Percentiles rank a stretch among this genome's conserved stretches.
These are phyloP conservation scores for Porogramme epimiltina DNA, from an alignment of 1,284 basidiomycete genomes.

Conservation along the genomic window DNA sequence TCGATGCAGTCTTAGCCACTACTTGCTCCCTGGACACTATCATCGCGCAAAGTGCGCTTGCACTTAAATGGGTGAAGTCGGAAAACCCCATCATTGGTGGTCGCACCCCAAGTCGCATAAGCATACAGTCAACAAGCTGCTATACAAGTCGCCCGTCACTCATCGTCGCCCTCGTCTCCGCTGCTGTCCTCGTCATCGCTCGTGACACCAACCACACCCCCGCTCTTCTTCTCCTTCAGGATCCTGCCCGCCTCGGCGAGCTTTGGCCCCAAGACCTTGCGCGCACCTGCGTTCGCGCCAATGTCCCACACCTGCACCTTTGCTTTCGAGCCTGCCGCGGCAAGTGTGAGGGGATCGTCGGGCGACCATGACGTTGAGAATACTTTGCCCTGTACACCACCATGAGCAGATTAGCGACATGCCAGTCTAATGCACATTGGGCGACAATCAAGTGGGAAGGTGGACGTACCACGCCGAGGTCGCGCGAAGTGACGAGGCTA, in stretches of 20 bases:
- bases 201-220: constrained; percentile 70
- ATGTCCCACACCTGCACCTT: constrained; percentile 96
- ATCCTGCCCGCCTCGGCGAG: constrained; percentile 69
- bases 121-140: too few species aligned
- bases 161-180: constrained; percentile 39
- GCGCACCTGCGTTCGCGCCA: constrained; percentile 73
- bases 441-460: not conserved
- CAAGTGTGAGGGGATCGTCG: constrained; percentile 92
- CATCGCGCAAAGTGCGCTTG: too few species aligned
- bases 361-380: constrained; percentile 92
- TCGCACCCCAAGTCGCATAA: too few species aligned
- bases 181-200: constrained; percentile 72
- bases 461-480: constrained; percentile 88
- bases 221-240: constrained; percentile 65
- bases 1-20: too few species aligned
- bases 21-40: too few species aligned
- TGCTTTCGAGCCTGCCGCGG: constrained; percentile 92
- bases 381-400: constrained; percentile 81
- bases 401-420: not conserved
- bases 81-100: too few species aligned
- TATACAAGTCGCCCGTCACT: constrained; percentile 13
- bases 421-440: not conserved
- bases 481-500: constrained; percentile 85
- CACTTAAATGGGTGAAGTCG: too few species aligned
- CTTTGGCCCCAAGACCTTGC: constrained; percentile 79